Evolutionary conservation across 2,329 filamentous ascomycete genomes (phyloP), one percentile per base, ranked within the genome.

Genomic region (Botrytis porri): DNA sequence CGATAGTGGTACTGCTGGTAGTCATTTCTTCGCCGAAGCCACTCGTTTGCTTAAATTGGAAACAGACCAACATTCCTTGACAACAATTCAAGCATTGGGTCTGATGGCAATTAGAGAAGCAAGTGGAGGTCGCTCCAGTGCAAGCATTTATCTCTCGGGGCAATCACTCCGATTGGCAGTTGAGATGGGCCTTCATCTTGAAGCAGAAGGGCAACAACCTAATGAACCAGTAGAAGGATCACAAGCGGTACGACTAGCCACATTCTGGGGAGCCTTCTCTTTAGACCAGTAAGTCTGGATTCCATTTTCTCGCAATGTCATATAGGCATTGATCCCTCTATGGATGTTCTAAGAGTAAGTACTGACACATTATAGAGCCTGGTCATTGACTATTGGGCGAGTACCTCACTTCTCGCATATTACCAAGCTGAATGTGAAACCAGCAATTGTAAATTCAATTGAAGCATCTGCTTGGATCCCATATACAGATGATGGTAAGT

Each of bases 81-180:
- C 91, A 5, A 92, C 90, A 8, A 90, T 92, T 62, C 92, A 94
- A 82, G 92, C 92, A 3, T 83, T 94, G 39, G 90, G 90, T 6
- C 88, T 94, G 77, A 92, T 94, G 90, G 90, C 90, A 14, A 89
- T 93, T 75, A 84, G 91, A 59, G 91, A 94, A 82, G 90, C 89
- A 3, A 92, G 90, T 77, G 89, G 88, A 75, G 91, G 91, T 0
- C 85, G 91, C 41, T 90, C 93, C 78, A 92, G 90, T 29, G 88
- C 90, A 75, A 92, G 90, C 61, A 93, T 90, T 85, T 91, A 88
- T 74, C 91, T 92, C 76, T 89, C 89, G 4, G 91, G 91, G 1
- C 88, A 92, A 79, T 92, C 90, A 77, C 88, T 93, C 74, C 86
- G 90, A 5, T 86, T 93, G 75, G 90, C 90, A 51, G 84, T 93